Evolutionary conservation across 2,329 filamentous ascomycete species (phyloP).

Genomic region (Berkeleyomyces rouxiae): DNA sequence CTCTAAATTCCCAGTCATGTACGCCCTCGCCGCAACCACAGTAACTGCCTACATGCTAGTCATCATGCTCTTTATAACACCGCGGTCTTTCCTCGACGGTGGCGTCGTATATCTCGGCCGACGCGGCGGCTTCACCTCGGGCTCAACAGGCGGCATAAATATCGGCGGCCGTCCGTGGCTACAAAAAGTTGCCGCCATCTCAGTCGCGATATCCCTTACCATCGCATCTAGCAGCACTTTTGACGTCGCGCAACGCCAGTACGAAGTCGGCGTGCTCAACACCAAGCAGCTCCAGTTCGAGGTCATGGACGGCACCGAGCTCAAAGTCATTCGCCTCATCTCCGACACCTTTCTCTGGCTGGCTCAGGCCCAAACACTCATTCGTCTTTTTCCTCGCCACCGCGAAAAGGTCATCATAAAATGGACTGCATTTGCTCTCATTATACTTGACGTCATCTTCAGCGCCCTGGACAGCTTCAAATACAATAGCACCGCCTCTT

Average conservation of each 20-base stretch:
- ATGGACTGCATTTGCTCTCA: slow-evolving; percentile 91
- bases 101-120: slow-evolving; percentile 67
- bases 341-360: slow-evolving; percentile 96
- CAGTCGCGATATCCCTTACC: slow-evolving; percentile 69
- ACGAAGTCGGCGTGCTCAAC: slow-evolving; percentile 63
- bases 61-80: slow-evolving; percentile 85
- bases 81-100: slow-evolving; percentile 81
- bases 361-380: slow-evolving; percentile 90
- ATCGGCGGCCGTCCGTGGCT: slow-evolving; percentile 88
- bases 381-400: slow-evolving; percentile 86
- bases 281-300: slow-evolving; percentile 56
- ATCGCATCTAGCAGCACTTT: slow-evolving; percentile 91
- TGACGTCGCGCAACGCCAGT: slow-evolving; percentile 65
- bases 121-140: slow-evolving; percentile 72
- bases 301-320: slow-evolving; percentile 69
- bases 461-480: slow-evolving; percentile 78
- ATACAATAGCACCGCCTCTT: slow-evolving; percentile 36
- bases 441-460: slow-evolving; percentile 79
- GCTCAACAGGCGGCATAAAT: slow-evolving; percentile 60
- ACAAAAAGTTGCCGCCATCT: slow-evolving; percentile 64
- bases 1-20: slow-evolving; percentile 82
- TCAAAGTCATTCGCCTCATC: slow-evolving; percentile 80
- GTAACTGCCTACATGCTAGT: slow-evolving; percentile 84
- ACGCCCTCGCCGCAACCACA: slow-evolving; percentile 80
- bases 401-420: slow-evolving; percentile 98